Evolutionary conservation across 345 rosid genomes (phyloP), one percentile per base, ranked within the genome.

Genomic region (Eucalyptus coolabah): DNA sequence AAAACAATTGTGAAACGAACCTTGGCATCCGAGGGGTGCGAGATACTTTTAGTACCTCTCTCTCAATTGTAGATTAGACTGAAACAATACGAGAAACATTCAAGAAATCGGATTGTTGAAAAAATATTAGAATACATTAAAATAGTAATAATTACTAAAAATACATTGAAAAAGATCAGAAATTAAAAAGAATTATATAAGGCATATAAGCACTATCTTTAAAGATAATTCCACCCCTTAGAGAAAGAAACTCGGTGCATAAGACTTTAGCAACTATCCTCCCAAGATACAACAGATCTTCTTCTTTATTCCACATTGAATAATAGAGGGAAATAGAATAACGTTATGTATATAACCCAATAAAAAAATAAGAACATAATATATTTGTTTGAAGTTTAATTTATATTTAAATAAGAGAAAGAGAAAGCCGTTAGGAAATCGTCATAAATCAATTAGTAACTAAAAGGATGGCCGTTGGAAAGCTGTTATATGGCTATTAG

Each of bases 261-360:
- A 53, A 53, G 0, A 8, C 1, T 53, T 53, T 3, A 53, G 5
- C 2, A 53, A 0, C 5, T 21, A 53, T 53, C 2, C 59, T 53
- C 5, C 5, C 24, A 53, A 53, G 5, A 19, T 53, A 19, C 1
- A 53, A 53, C 5, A 53, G 0, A 53, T 53, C 5, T 53, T 53
- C 2, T 53, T 53, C 2, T 53, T 19, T 53, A 8, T 2, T 19
- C 2, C 26, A 0, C 5, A 53, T 5, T 53, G 0, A 53, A 53
- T 19, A 53, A 53, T 53, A 53, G 11, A 53, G 1, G 2, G 2
- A 53, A 53, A 53, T 8, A 53, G 0, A 53, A 53, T 53, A 8
- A 53, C 2, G 2, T 53, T 53, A 53, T 53, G 59, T 53, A 26
- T 53, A 8, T 53, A 53, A 53, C 5, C 9, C 1, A 21, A 0